These are phyloP conservation scores for Phaeosphaeriaceae sp. DNA, from an alignment of 2,329 filamentous ascomycete species.

Conservation along the genomic window DNA sequence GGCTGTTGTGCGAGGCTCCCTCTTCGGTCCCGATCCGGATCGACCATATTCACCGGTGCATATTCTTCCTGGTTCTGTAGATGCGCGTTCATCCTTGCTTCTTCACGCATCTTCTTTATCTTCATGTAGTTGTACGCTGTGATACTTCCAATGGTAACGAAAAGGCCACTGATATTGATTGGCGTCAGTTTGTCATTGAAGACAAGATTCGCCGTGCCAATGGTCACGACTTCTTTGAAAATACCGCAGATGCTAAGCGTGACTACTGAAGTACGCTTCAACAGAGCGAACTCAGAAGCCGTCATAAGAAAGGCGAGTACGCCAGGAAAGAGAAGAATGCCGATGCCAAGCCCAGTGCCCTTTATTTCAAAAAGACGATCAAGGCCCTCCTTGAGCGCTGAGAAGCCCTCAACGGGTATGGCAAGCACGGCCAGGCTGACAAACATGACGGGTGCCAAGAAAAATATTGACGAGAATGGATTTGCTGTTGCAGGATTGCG, in stretches of 20 bases:
- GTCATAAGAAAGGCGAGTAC: slow-evolving; percentile 96
- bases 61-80: slow-evolving; percentile 48
- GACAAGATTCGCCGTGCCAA: slow-evolving; percentile 82
- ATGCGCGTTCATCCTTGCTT: slow-evolving; percentile 64
- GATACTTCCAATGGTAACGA: slow-evolving; percentile 90
- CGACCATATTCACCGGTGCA: slow-evolving; percentile 41
- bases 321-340: slow-evolving; percentile 87
- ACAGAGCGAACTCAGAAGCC: slow-evolving; percentile 89
- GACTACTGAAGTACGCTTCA: slow-evolving; percentile 94
- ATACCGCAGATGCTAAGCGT: slow-evolving; percentile 96
- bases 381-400: slow-evolving; percentile 70
- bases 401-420: slow-evolving; percentile 82
- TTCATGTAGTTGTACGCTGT: slow-evolving; percentile 94
- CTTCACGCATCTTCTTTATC: slow-evolving; percentile 82
- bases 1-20: slow-evolving; percentile 18
- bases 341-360: slow-evolving; percentile 69
- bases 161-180: slow-evolving; percentile 83
- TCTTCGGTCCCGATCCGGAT: slow-evolving; percentile 36
- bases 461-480: slow-evolving; percentile 96
- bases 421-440: slow-evolving; percentile 78
- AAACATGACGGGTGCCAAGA: slow-evolving; percentile 98
- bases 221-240: slow-evolving; percentile 98
- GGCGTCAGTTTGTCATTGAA: slow-evolving; percentile 88
- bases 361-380: slow-evolving; percentile 68
- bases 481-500: slow-evolving; percentile 95